phyloP scores from a whole-genome alignment of 83 land plant species.

The Picea mariana region DNA sequence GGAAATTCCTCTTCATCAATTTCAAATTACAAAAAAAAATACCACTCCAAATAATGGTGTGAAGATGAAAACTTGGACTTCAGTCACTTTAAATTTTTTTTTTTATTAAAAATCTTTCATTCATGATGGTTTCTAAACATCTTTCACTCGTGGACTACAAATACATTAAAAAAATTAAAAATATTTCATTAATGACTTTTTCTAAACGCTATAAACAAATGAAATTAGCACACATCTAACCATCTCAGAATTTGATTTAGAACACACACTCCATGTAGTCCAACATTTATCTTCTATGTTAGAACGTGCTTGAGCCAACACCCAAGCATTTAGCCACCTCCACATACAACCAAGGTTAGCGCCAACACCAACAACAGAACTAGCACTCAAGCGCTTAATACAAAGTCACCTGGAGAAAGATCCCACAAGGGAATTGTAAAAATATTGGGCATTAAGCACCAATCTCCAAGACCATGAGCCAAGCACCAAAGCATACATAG shows the following conservation, averaged over 20 bases:
- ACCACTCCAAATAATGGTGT: background rate
- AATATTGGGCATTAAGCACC: too few species aligned
- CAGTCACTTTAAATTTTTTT: background rate
- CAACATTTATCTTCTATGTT: conserved; percentile 8
- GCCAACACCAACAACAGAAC: too few species aligned
- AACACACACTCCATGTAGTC: background rate
- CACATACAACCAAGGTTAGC: too few species aligned
- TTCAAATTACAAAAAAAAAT: too few species aligned
- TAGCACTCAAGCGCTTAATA: too few species aligned
- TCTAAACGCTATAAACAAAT: background rate
- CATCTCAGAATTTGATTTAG: conserved; percentile 1
- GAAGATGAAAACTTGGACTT: background rate
- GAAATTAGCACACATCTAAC: background rate
- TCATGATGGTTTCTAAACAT: background rate
- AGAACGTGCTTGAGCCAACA: background rate
- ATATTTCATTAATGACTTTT: too few species aligned
- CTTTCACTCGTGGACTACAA: background rate
- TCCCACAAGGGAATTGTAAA: too few species aligned
- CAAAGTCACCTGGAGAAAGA: too few species aligned
- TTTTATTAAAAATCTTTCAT: background rate
- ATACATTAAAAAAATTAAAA: background rate
- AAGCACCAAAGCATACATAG: too few species aligned
- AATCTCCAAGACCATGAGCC: too few species aligned
- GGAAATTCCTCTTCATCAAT: background rate
- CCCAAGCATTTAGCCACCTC: too few species aligned